Percentiles rank a stretch among this genome's conserved stretches.
These are phyloP conservation scores for Lasiodiplodia gonubiensis DNA, from an alignment of 2,329 filamentous ascomycete species.

Conservation along the genomic window DNA sequence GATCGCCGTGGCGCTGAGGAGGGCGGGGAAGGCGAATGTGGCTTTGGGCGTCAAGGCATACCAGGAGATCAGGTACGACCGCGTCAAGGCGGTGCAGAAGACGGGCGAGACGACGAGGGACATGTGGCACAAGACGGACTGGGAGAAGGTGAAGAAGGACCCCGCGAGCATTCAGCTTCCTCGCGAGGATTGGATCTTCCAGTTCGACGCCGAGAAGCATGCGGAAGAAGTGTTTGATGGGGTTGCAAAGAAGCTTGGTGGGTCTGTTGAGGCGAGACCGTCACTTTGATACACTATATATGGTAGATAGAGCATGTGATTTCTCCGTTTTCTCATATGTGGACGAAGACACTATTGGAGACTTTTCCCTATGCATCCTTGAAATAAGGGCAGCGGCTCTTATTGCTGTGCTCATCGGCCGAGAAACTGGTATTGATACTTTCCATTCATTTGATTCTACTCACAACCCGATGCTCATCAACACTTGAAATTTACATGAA, in stretches of 20 bases:
- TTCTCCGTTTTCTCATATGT: too few relatives aligned
- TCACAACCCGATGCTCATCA: too few relatives aligned
- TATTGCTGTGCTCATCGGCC: too few relatives aligned
- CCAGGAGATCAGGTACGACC: constrained; percentile 20
- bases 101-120: constrained; percentile 24
- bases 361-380: too few relatives aligned
- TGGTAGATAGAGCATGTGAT: neutral
- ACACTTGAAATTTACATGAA: too few relatives aligned
- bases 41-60: constrained; percentile 16
- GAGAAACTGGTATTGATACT: too few relatives aligned
- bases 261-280: constrained; percentile 2
- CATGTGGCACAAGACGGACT: constrained; percentile 37
- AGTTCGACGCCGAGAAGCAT: constrained; percentile 22
- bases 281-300: neutral
- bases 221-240: constrained; percentile 32
- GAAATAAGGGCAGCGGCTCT: too few relatives aligned
- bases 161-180: constrained; percentile 14
- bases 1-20: constrained; percentile 20
- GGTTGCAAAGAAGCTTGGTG: constrained; percentile 34
- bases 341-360: too few relatives aligned
- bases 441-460: too few relatives aligned
- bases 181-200: constrained; percentile 20
- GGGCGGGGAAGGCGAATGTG: constrained; percentile 21
- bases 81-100: constrained; percentile 33
- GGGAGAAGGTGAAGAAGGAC: constrained; percentile 27